Percentiles rank a stretch among this genome's conserved stretches.
These are phyloP conservation scores for Hymenoscyphus occultus DNA, from an alignment of 2,329 filamentous ascomycete genomes.

Conservation along the genomic window DNA sequence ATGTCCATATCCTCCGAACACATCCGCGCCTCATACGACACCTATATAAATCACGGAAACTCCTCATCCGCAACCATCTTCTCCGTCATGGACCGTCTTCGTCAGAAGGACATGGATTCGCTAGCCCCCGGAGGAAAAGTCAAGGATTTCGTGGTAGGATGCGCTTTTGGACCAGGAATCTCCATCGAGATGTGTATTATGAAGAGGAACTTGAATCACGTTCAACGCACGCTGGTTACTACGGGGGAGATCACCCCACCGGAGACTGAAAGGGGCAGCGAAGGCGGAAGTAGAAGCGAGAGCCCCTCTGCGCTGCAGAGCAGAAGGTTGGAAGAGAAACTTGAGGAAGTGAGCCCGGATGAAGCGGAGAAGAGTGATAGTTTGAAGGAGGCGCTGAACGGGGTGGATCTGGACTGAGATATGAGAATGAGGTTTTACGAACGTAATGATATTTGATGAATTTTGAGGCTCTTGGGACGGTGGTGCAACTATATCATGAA, in stretches of 20 bases:
- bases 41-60: slow-evolving; percentile 67
- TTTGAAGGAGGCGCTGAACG: slow-evolving; percentile 33
- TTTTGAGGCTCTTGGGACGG: background rate
- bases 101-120: slow-evolving; percentile 58
- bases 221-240: slow-evolving; percentile 22
- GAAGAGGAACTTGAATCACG: slow-evolving; percentile 40
- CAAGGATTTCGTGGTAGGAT: slow-evolving; percentile 61
- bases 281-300: slow-evolving; percentile 31
- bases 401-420: slow-evolving; percentile 34
- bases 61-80: slow-evolving; percentile 68
- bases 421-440: background rate
- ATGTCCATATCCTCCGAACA: slow-evolving; percentile 60
- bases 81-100: slow-evolving; percentile 61
- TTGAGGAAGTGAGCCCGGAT: too few species aligned
- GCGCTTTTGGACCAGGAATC: slow-evolving; percentile 69
- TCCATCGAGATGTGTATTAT: slow-evolving; percentile 66
- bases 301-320: slow-evolving; percentile 16
- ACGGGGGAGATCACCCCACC: slow-evolving; percentile 34
- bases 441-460: background rate
- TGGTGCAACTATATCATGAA: background rate
- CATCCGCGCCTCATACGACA: slow-evolving; percentile 66
- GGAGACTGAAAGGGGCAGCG: slow-evolving; percentile 29
- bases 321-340: background rate
- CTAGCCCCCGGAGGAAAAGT: slow-evolving; percentile 48
- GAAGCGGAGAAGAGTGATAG: slow-evolving; percentile 26